Conservation (phyloP, 73 alveolate genomes). For the Tetrahymena malaccensis region DNA sequence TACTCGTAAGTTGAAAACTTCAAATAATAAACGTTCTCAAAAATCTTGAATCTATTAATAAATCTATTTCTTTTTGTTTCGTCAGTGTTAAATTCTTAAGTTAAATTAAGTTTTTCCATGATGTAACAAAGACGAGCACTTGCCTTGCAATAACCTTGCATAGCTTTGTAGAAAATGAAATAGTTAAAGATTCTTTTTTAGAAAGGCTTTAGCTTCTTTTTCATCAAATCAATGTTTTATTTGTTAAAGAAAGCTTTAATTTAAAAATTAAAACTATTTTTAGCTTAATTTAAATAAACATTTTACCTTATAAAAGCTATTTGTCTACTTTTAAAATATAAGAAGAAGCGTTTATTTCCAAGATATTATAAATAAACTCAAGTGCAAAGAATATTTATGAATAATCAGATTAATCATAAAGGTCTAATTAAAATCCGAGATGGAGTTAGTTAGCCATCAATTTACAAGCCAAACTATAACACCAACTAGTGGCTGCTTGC, state of each 20-base stretch:
- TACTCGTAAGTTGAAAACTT: background rate
- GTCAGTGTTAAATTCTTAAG: background rate
- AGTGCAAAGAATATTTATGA: background rate
- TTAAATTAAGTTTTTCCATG: background rate
- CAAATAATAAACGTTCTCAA: background rate
- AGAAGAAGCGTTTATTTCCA: background rate
- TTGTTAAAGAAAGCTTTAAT: background rate
- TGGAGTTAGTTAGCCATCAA: background rate
- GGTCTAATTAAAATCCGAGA: background rate
- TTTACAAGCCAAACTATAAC: background rate
- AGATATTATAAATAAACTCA: background rate
- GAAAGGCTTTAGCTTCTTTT: background rate
- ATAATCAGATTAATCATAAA: background rate
- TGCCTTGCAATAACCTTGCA: background rate
- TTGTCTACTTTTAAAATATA: background rate
- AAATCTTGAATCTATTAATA: background rate
- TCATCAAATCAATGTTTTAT: background rate
- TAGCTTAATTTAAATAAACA: background rate
- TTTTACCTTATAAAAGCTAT: background rate
- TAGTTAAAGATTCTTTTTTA: background rate
- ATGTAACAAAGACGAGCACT: background rate
- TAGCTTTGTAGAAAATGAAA: background rate
- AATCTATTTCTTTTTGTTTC: background rate
- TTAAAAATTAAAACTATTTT: background rate
- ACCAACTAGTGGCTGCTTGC: background rate